Base-by-base conservation (phyloP, 495 filamentous ascomycete genomes). In the Massariosphaeria phaeospora region DNA sequence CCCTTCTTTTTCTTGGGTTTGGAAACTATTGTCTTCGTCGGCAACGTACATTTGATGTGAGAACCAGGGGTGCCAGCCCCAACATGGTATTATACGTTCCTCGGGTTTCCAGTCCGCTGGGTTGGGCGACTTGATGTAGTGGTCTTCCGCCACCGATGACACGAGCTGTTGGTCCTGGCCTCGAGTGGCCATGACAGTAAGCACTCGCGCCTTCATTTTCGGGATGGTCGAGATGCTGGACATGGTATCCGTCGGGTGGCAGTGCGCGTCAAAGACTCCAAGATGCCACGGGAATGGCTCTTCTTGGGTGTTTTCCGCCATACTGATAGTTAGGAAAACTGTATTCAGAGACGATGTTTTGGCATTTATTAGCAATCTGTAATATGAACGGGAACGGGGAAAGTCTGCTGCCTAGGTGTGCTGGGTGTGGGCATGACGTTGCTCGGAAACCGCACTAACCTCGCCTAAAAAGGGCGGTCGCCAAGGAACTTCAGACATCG, bases 31-130 rank as follows among this genome's bases (percentile, higher is more conserved):
- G 58, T 38, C 36, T 6, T 41, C 26, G 12, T 34, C 44, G 3
- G 18, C 3, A 20, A 61, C 39, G 36, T 81, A 80, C 49, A 95
- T 79, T 57, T 94, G 85, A 66, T 98, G 77, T 1, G 91, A 93
- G 70, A 97, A 98, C 93, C 93, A 98, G 1, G 94, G 94, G 68
- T 98, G 93, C 89, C 91, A 96, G n/a, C 93, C 93, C 72, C 96
- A 98, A 25, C 83, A 84, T 0, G 93, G 91, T 1, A 96, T 55
- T 11, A 96, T 64, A 43, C 64, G 57, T 67, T 61, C 59, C 45
- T 65, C 35, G 58, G 47, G 33, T 21, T 35, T 47, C 56, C 46
- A 57, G 2, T 44, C 1, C n/a, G 26, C 27, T 7, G 33, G 13
- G 7, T 48, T 29, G 33, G 38, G 18, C 44, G 55, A 18, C 67